phyloP scores from a whole-genome alignment of 192 early-diverging fungal genomes.

The Oehlia diaphana region DNA sequence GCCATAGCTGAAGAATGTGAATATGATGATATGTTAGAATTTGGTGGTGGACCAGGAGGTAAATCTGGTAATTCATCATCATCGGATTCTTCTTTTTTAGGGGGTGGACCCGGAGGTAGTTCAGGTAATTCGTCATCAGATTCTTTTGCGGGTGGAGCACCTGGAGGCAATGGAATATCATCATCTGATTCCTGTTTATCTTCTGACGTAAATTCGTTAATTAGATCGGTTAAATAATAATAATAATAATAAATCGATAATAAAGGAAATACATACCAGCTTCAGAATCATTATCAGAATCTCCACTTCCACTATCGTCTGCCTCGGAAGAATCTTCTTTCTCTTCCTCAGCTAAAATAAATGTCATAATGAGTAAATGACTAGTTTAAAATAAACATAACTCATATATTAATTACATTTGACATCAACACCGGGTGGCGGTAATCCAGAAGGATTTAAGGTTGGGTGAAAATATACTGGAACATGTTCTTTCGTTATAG shows the following conservation, averaged over 20 bases:
- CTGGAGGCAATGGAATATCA: slow-evolving; percentile 26
- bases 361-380: too few species aligned
- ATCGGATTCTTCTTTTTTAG: slow-evolving; percentile 12
- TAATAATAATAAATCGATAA: not conserved
- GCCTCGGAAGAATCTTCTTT: not conserved
- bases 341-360: not conserved
- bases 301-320: slow-evolving; percentile 4
- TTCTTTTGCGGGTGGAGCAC: slow-evolving; percentile 18
- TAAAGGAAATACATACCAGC: not conserved
- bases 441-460: slow-evolving; percentile 28
- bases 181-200: slow-evolving; percentile 25
- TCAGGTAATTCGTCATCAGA: slow-evolving; percentile 24
- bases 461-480: slow-evolving; percentile 27
- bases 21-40: not conserved
- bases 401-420: not conserved
- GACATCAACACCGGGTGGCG: not conserved
- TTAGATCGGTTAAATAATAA: not conserved
- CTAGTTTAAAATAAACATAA: not conserved
- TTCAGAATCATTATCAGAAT: slow-evolving; percentile 11
- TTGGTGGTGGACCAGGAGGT: slow-evolving; percentile 29
- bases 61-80: slow-evolving; percentile 29
- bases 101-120: slow-evolving; percentile 26
- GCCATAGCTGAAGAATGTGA: not conserved
- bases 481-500: not conserved
- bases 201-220: not conserved